Conservation (phyloP, 192 early-diverging fungal genomes). For the Gigaspora rosea region DNA sequence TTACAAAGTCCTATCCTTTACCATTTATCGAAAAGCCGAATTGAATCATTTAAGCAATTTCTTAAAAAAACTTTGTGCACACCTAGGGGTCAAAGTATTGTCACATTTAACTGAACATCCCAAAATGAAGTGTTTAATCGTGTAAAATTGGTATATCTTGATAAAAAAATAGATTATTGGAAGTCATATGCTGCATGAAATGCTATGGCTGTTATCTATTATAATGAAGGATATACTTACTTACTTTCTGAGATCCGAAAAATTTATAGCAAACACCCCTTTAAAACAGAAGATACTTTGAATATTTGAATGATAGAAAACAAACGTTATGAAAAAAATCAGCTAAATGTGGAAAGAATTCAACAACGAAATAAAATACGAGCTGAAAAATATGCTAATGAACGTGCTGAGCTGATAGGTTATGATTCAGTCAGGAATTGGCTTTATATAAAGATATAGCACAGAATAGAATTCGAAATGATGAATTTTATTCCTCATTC, state of each 20-base stretch:
- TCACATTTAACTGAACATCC: background rate
- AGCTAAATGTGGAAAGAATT: background rate
- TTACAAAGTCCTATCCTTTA: background rate
- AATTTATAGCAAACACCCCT: background rate
- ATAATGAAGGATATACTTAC: background rate
- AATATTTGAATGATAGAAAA: background rate
- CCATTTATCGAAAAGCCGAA: background rate
- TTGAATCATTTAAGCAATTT: background rate
- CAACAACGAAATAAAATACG: background rate
- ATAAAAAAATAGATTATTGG: slow-evolving; percentile 17
- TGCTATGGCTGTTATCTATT: background rate
- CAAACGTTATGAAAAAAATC: background rate
- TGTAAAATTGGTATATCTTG: background rate
- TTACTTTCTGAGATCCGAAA: too few species aligned
- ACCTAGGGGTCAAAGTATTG: background rate
- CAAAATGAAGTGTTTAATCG: background rate
- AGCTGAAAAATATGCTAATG: background rate
- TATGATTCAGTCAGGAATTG: slow-evolving; percentile 1
- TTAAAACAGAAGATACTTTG: background rate
- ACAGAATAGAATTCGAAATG: background rate
- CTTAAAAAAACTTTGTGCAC: background rate
- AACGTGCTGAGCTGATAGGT: background rate
- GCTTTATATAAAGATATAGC: background rate
- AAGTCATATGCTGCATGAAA: background rate
- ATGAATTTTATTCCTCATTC: background rate